Evolutionary conservation across 331 rosid species (phyloP).

Genomic region (Telfairia occidentalis): DNA sequence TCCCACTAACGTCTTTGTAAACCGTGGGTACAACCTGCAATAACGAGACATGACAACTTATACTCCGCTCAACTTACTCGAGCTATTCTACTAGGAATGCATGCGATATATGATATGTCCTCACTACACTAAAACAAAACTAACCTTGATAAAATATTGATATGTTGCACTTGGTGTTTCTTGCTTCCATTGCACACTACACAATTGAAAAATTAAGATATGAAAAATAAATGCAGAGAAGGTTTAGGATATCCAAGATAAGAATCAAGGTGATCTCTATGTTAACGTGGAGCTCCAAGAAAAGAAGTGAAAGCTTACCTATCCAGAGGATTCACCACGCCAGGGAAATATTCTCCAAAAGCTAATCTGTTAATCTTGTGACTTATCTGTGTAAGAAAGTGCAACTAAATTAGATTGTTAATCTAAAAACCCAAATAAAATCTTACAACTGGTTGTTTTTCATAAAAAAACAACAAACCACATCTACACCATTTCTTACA

Average conservation of each 20-base stretch:
- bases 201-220: slow-evolving; percentile 16
- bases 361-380: slow-evolving; percentile 70
- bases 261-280: background rate
- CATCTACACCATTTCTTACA: slow-evolving; percentile 39
- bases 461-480: background rate
- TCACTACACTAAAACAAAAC: slow-evolving; percentile 2
- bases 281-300: slow-evolving; percentile 3
- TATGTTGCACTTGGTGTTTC: slow-evolving; percentile 75
- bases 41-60: background rate
- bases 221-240: background rate
- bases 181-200: slow-evolving; percentile 76
- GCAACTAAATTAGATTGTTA: slow-evolving; percentile 7
- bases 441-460: background rate
- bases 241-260: background rate
- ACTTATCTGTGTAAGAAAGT: slow-evolving; percentile 42
- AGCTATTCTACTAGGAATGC: background rate
- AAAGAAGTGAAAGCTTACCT: slow-evolving; percentile 29
- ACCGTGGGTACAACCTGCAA: slow-evolving; percentile 88
- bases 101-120: background rate
- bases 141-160: slow-evolving; percentile 89
- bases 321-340: slow-evolving; percentile 83
- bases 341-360: slow-evolving; percentile 79
- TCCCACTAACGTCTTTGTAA: slow-evolving; percentile 65
- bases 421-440: background rate
- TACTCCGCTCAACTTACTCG: background rate